A percentile compares a stretch with the other conserved stretches of the same genome.
Evolutionary conservation across 495 filamentous ascomycete genomes (phyloP).

Genomic region (Extremus antarcticus): DNA sequence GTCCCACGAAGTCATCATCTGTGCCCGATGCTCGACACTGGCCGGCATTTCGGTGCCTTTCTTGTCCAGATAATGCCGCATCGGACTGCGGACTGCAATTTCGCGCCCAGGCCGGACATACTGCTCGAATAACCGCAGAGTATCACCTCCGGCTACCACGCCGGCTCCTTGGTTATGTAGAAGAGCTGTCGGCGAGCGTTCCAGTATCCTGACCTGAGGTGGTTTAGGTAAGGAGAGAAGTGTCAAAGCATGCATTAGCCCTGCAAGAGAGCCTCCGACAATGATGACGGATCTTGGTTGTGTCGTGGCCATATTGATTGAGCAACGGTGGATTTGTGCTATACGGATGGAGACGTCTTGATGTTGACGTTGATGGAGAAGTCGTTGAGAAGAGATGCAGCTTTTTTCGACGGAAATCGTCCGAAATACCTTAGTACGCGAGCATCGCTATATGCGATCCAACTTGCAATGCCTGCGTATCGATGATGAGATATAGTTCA

Average conservation of each 20-base stretch:
- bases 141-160: conserved; percentile 36
- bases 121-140: conserved; percentile 26
- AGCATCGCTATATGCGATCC: no score
- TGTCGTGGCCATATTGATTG: neutral
- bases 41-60: conserved; percentile 33
- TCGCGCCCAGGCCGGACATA: conserved; percentile 24
- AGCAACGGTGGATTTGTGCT: no score
- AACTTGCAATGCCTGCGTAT: no score
- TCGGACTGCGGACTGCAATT: conserved; percentile 28
- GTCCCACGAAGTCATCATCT: conserved; percentile 47
- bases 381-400: no score
- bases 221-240: conserved; percentile 24
- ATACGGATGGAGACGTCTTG: no score
- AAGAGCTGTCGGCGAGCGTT: conserved; percentile 38
- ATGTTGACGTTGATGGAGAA: no score
- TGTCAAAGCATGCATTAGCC: conserved; percentile 21
- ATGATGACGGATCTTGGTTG: conserved; percentile 14
- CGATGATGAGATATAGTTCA: no score
- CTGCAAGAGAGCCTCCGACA: conserved; percentile 23
- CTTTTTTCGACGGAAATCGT: no score
- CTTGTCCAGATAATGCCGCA: conserved; percentile 36
- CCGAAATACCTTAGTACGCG: no score
- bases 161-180: conserved; percentile 48
- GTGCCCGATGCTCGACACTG: conserved; percentile 26
- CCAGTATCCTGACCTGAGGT: conserved; percentile 40